A percentile compares a stretch with the other conserved stretches of the same genome.
Conservation (phyloP, 805 yeast species). For the Groenewaldozyma tartarivorans region DNA sequence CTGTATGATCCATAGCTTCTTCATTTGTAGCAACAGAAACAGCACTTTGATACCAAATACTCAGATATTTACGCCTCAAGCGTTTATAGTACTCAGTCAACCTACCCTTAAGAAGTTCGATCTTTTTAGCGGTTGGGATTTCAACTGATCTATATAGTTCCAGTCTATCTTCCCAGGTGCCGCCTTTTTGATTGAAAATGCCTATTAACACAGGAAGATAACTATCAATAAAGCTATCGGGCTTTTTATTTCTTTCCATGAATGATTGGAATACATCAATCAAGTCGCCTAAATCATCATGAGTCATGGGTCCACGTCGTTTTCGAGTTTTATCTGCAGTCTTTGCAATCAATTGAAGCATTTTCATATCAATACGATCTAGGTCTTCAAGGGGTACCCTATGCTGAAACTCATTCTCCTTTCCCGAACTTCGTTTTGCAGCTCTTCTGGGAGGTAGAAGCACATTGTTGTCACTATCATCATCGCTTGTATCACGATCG, state of each 20-base stretch:
- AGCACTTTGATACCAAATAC: too few relatives aligned
- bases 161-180: background rate
- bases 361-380: constrained; percentile 8
- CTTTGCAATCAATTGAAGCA: constrained; percentile 11
- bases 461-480: background rate
- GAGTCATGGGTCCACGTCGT: background rate
- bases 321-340: constrained; percentile 12
- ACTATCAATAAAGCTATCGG: background rate
- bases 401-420: background rate
- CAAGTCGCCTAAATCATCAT: background rate
- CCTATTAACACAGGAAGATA: background rate
- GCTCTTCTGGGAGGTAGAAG: background rate
- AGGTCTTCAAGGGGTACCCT: background rate
- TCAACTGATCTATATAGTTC: background rate
- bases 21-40: too few relatives aligned
- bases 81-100: background rate
- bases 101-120: background rate
- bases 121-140: background rate
- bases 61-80: background rate
- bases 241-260: background rate
- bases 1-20: background rate
- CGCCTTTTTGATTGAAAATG: background rate
- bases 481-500: constrained; percentile 1
- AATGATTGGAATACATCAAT: background rate
- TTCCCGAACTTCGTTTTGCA: background rate